These are phyloP conservation scores for Pleurotus cornucopiae DNA, from an alignment of 768 basidiomycete genomes.

Conservation along the genomic window DNA sequence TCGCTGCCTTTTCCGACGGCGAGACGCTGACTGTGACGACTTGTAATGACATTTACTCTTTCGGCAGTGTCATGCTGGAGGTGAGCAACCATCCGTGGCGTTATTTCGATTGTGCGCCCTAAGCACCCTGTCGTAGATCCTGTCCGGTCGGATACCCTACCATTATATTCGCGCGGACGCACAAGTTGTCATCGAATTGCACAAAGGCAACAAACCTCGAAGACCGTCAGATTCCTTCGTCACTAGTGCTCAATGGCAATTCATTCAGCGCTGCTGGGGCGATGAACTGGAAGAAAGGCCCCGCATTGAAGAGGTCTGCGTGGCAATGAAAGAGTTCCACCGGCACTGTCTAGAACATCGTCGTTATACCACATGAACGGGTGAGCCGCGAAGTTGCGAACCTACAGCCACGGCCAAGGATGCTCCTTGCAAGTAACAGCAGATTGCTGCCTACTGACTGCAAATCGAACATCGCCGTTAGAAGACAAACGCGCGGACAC, in stretches of 20 bases:
- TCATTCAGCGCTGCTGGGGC: conserved; percentile 39
- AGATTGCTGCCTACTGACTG: no score
- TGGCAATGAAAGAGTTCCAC: conserved; percentile 15
- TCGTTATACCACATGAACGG: conserved; percentile 13
- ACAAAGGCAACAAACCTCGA: conserved; percentile 34
- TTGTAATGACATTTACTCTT: conserved; percentile 42
- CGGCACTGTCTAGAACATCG: conserved; percentile 18
- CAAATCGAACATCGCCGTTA: no score
- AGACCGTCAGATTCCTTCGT: conserved; percentile 33
- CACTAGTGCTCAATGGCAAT: conserved; percentile 33
- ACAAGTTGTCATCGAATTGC: conserved; percentile 38
- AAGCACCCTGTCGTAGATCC: conserved; percentile 19
- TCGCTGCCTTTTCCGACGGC: conserved; percentile 15
- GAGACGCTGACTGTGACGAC: conserved; percentile 19
- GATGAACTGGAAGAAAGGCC: conserved; percentile 28
- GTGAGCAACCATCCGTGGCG: conserved; percentile 14
- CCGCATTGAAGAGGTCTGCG: conserved; percentile 18
- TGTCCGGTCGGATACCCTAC: conserved; percentile 38
- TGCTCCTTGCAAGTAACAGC: no score
- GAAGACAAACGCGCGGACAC: no score
- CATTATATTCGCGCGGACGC: conserved; percentile 33
- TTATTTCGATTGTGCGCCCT: not conserved
- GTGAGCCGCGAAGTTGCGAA: no score
- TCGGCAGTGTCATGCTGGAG: conserved; percentile 42
- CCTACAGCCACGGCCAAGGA: no score